Evolutionary conservation across 257 asterid genomes (phyloP), one percentile per base, ranked within the genome.

Genomic region (Capsicum rhomboideum): DNA sequence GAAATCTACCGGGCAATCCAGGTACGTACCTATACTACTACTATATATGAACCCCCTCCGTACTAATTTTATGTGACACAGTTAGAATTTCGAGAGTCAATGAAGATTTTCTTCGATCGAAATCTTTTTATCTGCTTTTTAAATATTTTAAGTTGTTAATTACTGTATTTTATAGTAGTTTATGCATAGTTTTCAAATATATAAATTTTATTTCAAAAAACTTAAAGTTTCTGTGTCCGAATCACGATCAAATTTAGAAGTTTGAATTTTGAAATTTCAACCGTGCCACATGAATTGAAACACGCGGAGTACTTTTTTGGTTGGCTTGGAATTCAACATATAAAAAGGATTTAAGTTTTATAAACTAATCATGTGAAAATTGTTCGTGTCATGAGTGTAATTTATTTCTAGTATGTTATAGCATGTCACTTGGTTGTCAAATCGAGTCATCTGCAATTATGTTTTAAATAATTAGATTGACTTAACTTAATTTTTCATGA

Each of bases 1-100:
- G 97, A 86, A 93, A 91, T 68, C 93, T 93, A 50, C 97, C 97
- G 12, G 97, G 97, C 69, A 90, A 93, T 87, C 97, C 97, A 21
- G 97, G 97, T 93, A 78, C 12, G 97, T 93, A 78, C 12, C 21
- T 40, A 6, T 44, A n/a, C 31, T 53, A 23, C 21, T 34, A n/a
- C n/a, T 52, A 8, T 8, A 11, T 61, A 8, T 11, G 58, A 40
- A 40, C 8, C 8, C 37, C 44, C 8, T 54, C 20, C 59, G 21
- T 34, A 34, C 40, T 34, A 34, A 53, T 17, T n/a, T 23, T 23
- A 28, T 23, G 2, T 12, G 6, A 0, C 31, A 59, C 3, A 1
- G 2, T 23, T 61, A 1, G 10, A 5, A 61, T 61, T 61, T 23
- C 3, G 0, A 23, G 9, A 61, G 34, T 59, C 34, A 59, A 61